phyloP scores from a whole-genome alignment of 768 basidiomycete genomes.

The Rubroboletus pulcherrimus region DNA sequence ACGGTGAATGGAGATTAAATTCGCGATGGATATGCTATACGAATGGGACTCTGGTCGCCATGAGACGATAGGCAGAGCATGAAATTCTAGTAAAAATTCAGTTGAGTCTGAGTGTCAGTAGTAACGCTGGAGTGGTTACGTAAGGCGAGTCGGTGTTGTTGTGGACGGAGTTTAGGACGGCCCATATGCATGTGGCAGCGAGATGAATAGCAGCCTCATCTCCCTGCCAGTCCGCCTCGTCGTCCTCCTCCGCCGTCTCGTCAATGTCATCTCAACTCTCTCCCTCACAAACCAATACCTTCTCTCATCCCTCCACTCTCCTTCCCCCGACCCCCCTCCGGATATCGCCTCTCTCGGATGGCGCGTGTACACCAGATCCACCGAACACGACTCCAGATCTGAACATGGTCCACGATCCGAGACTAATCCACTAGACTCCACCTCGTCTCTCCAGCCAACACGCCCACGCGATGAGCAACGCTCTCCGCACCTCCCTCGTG shows the following conservation, averaged over 20 bases:
- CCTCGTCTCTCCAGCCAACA: constrained; percentile 4
- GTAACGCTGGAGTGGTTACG: background rate
- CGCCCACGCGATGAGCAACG: constrained; percentile 9
- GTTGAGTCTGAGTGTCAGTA: too few relatives aligned
- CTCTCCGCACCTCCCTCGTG: constrained; percentile 16
- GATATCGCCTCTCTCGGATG: background rate
- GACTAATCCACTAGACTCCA: background rate
- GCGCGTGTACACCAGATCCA: background rate
- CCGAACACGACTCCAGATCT: background rate
- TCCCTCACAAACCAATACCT: constrained; percentile 57
- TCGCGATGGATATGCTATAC: too few relatives aligned
- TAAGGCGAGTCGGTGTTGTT: constrained; percentile 1
- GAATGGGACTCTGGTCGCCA: background rate
- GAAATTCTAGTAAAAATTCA: background rate
- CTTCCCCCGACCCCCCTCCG: background rate
- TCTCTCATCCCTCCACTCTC: background rate
- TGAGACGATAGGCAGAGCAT: background rate
- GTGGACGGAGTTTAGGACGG: background rate
- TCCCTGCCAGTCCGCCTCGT: constrained; percentile 58
- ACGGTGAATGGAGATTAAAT: too few relatives aligned
- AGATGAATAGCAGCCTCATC: constrained; percentile 36
- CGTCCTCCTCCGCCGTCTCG: constrained; percentile 58
- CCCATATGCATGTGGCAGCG: background rate
- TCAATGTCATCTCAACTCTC: constrained; percentile 65
- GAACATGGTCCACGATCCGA: background rate